phyloP scores from a whole-genome alignment of 805 yeast genomes.

The Cyberlindnera saturnus region DNA sequence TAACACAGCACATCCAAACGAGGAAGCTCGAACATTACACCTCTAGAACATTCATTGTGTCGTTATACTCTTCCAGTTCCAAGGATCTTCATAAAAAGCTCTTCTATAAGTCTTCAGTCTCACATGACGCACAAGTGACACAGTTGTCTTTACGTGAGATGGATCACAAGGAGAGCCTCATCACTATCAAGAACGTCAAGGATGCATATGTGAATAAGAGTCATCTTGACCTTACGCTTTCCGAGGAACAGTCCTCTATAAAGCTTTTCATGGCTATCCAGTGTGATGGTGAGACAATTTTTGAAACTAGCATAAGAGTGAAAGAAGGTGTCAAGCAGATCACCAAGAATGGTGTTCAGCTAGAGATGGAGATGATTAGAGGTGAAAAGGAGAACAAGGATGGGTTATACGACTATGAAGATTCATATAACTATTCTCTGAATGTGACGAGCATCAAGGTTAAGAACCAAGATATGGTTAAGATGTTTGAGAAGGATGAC shows the following conservation, averaged over 20 bases:
- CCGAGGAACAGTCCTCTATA: constrained; percentile 1
- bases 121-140: background rate
- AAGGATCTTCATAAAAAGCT: constrained; percentile 1
- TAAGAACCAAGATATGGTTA: constrained; percentile 1
- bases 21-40: constrained; percentile 1
- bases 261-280: constrained; percentile 1
- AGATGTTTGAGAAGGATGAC: constrained; percentile 1
- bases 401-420: constrained; percentile 1
- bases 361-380: background rate
- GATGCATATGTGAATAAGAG: background rate
- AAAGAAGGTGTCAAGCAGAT: background rate
- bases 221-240: background rate
- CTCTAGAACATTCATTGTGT: background rate
- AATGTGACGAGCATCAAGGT: background rate
- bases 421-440: background rate
- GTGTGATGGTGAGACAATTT: background rate
- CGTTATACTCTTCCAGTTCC: background rate
- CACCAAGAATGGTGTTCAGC: background rate
- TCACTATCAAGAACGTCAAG: constrained; percentile 1
- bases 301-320: background rate
- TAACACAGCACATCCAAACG: background rate
- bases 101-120: background rate
- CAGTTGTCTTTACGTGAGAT: background rate
- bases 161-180: background rate
- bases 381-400: constrained; percentile 1